A percentile compares a stretch with the other conserved stretches of the same genome.
These are phyloP conservation scores for Talaromyces verruculosus DNA, from an alignment of 2,329 filamentous ascomycete genomes.

Conservation along the genomic window DNA sequence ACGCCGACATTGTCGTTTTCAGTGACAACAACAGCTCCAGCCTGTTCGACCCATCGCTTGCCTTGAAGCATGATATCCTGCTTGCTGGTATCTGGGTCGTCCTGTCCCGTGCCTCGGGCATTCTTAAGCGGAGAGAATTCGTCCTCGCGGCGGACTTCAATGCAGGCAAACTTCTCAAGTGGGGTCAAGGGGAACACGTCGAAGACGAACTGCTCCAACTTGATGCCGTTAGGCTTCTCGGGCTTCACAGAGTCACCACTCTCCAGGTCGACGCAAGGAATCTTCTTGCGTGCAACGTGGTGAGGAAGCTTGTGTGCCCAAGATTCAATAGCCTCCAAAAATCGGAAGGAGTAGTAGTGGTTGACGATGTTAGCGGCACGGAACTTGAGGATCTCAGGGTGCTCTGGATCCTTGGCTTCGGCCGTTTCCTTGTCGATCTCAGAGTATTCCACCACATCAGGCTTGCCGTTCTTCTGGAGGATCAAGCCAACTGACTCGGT, in stretches of 20 bases:
- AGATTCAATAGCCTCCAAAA: constrained; percentile 84
- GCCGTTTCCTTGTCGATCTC: constrained; percentile 90
- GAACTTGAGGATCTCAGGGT: constrained; percentile 84
- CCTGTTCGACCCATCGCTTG: constrained; percentile 76
- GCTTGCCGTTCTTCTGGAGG: constrained; percentile 89
- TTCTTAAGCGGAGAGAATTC: constrained; percentile 99
- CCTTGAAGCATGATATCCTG: constrained; percentile 88
- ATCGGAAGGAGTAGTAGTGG: constrained; percentile 96
- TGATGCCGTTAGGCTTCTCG: constrained; percentile 94
- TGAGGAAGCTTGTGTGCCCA: constrained; percentile 87
- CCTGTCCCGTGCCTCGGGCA: constrained; percentile 76
- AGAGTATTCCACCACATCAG: constrained; percentile 97
- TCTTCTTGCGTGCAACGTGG: constrained; percentile 98
- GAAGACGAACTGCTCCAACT: constrained; percentile 98
- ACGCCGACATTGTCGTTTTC: constrained; percentile 65
- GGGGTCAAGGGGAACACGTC: constrained; percentile 91
- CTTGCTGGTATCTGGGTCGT: constrained; percentile 91
- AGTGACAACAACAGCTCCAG: constrained; percentile 71
- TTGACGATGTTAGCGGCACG: constrained; percentile 99
- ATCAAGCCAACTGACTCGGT: constrained; percentile 96
- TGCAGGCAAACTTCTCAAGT: constrained; percentile 86
- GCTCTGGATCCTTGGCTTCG: constrained; percentile 79
- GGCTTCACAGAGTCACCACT: constrained; percentile 82
- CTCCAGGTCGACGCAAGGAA: constrained; percentile 75
- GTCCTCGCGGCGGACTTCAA: constrained; percentile 95